phyloP scores from a whole-genome alignment of 768 basidiomycete species.

The Lepiota venenata region DNA sequence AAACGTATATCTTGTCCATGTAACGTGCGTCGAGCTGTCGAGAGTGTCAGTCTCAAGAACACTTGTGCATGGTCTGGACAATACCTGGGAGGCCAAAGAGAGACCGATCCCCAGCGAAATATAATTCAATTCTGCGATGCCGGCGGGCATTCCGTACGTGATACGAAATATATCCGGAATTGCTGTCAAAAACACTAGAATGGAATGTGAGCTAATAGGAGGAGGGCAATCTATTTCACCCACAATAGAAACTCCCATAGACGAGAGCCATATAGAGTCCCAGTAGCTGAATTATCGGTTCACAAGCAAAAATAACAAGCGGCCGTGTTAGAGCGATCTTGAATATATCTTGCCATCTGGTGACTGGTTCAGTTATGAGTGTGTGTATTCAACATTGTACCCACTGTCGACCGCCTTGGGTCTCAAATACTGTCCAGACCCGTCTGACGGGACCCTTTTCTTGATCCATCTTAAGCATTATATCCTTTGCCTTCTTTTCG shows the following conservation, averaged over 20 bases:
- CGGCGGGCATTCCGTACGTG: constrained; percentile 50
- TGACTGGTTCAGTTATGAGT: not conserved
- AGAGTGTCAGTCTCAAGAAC: too few species aligned
- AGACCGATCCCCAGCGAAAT: constrained; percentile 69
- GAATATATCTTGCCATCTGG: constrained; percentile 53
- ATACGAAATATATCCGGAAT: constrained; percentile 56
- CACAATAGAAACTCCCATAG: constrained; percentile 60
- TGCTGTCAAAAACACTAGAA: constrained; percentile 61
- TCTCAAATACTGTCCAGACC: constrained; percentile 48
- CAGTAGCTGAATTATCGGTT: constrained; percentile 67
- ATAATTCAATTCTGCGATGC: constrained; percentile 68
- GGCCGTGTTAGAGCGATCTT: constrained; percentile 58
- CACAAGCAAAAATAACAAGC: constrained; percentile 53
- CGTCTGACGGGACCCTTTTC: constrained; percentile 38
- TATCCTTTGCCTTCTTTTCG: constrained; percentile 45
- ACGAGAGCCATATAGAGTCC: constrained; percentile 63
- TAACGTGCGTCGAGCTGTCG: constrained; percentile 41
- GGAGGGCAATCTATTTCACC: constrained; percentile 15
- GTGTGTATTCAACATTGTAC: constrained; percentile 14
- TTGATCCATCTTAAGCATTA: constrained; percentile 40
- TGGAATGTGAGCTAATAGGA: not conserved
- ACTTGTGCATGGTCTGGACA: not conserved
- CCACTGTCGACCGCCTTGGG: constrained; percentile 38
- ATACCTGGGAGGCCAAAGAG: constrained; percentile 39
- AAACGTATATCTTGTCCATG: constrained; percentile 53